Base-by-base conservation (phyloP, 2,329 filamentous ascomycete genomes). In the Juglanconis sp. region DNA sequence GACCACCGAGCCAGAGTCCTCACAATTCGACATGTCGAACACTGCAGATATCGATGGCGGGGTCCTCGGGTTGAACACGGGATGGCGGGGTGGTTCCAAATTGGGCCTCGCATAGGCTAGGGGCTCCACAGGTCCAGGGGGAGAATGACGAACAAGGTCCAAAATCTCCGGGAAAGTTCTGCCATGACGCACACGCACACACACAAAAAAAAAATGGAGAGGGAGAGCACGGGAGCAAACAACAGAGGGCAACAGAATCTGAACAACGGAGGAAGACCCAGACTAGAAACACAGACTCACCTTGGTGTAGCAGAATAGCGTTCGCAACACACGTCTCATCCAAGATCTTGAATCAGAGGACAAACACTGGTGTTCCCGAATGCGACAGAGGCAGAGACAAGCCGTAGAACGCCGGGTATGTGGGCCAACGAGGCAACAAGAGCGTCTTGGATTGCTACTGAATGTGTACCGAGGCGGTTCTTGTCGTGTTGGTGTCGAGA, bases 131-230 rank as follows among this genome's bases (percentile, higher is more conserved):
- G 48, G 34, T 53, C 54, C 48, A 51, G 58, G 58, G 52, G 38
- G 36, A 46, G 47, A 44, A 57, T 44, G 51, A 61, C 54, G 46
- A 56, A 49, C 51, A 46, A 53, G 47, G 51, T 53, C 49, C 54
- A 53, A 53, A 49, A 49, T 53, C 35, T 61, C 58, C 61, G 47
- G 60, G 55, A 52, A 58, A 60, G 57, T 48, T 61, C 55, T 55
- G 51, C 31, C 50, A 63, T 58, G 61, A 58, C 61, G 57, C 57
- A 58, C 57, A 34, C 57, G 53, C 7, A 40, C 57, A 58, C 57
- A 34, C 57, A 56, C 7, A 46, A 48, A 52, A 40, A 40, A 38
- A 48, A 40, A 56, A 9, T 13, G 47, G 47, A 51, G 47, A 48
- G 53, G 44, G 36, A 38, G 53, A 55, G 35, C 17, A 38, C 24